Evolutionary conservation across 2,329 filamentous ascomycete genomes (phyloP).

Genomic region (Fulvia fulva): DNA sequence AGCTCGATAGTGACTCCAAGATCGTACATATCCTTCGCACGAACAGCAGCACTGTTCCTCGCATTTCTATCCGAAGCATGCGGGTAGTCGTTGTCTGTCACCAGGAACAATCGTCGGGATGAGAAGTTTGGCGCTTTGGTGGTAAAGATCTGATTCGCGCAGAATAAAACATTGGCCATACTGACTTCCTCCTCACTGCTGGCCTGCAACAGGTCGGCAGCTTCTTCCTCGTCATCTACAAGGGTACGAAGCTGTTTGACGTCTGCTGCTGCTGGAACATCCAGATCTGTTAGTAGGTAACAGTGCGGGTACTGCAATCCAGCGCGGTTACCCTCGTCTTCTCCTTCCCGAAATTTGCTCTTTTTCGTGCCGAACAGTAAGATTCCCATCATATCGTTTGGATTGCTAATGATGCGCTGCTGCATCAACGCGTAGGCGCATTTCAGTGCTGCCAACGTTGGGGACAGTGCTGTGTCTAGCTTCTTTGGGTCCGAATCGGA

Average conservation of each 20-base stretch:
- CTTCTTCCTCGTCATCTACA: conserved; percentile 73
- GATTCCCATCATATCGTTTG: conserved; percentile 95
- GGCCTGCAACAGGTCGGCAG: conserved; percentile 64
- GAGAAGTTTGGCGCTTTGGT: conserved; percentile 92
- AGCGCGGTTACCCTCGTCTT: conserved; percentile 50
- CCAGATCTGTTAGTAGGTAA: conserved; percentile 83
- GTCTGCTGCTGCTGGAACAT: conserved; percentile 80
- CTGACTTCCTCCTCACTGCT: conserved; percentile 63
- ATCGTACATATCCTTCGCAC: conserved; percentile 93
- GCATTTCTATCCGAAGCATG: conserved; percentile 68
- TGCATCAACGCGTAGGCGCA: conserved; percentile 95
- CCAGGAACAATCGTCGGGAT: conserved; percentile 87
- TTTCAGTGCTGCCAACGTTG: conserved; percentile 80
- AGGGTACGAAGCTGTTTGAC: conserved; percentile 74
- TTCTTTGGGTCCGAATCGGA: conserved; percentile 66
- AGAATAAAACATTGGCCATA: conserved; percentile 89
- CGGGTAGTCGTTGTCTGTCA: conserved; percentile 90
- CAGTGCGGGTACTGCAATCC: conserved; percentile 78
- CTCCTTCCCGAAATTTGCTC: conserved; percentile 70
- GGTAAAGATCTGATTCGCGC: conserved; percentile 93
- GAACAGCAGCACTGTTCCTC: conserved; percentile 72
- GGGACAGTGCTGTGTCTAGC: conserved; percentile 66
- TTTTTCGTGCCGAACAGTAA: conserved; percentile 85
- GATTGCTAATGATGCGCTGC: conserved; percentile 95
- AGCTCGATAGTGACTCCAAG: conserved; percentile 87